Evolutionary conservation across 495 filamentous ascomycete genomes (phyloP).

Genomic region (Aspergillus diversus): DNA sequence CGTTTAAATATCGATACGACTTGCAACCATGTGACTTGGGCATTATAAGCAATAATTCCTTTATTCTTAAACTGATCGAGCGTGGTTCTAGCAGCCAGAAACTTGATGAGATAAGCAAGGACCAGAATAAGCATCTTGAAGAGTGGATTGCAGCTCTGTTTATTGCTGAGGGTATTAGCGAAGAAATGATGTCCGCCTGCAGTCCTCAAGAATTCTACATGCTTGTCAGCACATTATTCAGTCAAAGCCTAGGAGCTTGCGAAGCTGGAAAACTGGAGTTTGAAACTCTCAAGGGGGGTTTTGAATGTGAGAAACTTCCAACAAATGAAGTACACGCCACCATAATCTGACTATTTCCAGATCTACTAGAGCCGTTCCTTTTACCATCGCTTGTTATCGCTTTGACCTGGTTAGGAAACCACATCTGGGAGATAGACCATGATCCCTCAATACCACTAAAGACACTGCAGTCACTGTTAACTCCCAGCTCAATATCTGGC

Average conservation of each 20-base stretch:
- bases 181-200: constrained; percentile 90
- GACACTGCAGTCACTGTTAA: constrained; percentile 75
- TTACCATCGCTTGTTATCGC: constrained; percentile 85
- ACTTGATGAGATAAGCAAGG: constrained; percentile 66
- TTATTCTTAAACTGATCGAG: constrained; percentile 75
- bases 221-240: constrained; percentile 86
- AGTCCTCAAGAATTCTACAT: constrained; percentile 93
- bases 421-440: constrained; percentile 71
- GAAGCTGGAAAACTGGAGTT: constrained; percentile 70
- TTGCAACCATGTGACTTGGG: constrained; percentile 71
- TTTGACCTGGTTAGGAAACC: constrained; percentile 76
- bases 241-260: constrained; percentile 79
- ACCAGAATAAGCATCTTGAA: constrained; percentile 75
- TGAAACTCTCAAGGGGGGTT: constrained; percentile 80
- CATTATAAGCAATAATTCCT: constrained; percentile 63
- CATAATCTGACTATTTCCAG: constrained; percentile 37
- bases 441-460: constrained; percentile 67
- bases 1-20: constrained; percentile 82
- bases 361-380: constrained; percentile 86
- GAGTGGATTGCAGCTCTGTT: constrained; percentile 90
- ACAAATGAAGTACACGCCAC: background rate
- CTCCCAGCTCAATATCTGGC: constrained; percentile 73
- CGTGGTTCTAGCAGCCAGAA: constrained; percentile 63
- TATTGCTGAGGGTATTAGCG: constrained; percentile 77
- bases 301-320: constrained; percentile 72